Evolutionary conservation across 768 basidiomycete species (phyloP).

Genomic region (Cyclocybe aegerita): DNA sequence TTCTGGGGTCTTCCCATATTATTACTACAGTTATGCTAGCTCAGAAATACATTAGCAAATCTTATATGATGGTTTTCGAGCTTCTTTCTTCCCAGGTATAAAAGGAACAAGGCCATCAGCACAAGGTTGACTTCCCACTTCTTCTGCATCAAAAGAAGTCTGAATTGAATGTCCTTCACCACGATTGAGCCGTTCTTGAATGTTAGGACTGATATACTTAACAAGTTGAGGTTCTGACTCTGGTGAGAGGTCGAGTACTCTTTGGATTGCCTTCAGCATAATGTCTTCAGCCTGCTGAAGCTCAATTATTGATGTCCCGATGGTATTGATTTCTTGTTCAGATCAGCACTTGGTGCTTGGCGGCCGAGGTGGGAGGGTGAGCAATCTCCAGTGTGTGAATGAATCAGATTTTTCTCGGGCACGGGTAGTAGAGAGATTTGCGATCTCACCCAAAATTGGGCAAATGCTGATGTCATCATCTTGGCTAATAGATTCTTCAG

Average conservation of each 20-base stretch:
- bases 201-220: constrained; percentile 5
- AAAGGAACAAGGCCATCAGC: constrained; percentile 1
- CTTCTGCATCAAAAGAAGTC: too few relatives aligned
- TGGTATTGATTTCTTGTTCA: neutral
- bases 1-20: too few relatives aligned
- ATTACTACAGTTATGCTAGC: too few relatives aligned
- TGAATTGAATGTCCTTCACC: neutral
- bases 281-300: constrained; percentile 8
- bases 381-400: neutral
- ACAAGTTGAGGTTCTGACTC: neutral
- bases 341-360: neutral
- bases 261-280: constrained; percentile 5
- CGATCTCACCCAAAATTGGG: too few relatives aligned
- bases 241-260: constrained; percentile 2
- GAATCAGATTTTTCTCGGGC: neutral
- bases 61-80: constrained; percentile 1
- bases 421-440: too few relatives aligned
- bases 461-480: too few relatives aligned
- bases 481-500: too few relatives aligned
- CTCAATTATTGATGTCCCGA: constrained; percentile 6
- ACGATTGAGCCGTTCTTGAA: neutral
- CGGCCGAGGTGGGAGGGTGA: neutral
- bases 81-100: neutral
- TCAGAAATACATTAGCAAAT: constrained; percentile 1
- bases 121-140: neutral